Evolutionary conservation across 306 rosid genomes (phyloP), one percentile per base, ranked within the genome.

Genomic region (Hylodesmum podocarpum): DNA sequence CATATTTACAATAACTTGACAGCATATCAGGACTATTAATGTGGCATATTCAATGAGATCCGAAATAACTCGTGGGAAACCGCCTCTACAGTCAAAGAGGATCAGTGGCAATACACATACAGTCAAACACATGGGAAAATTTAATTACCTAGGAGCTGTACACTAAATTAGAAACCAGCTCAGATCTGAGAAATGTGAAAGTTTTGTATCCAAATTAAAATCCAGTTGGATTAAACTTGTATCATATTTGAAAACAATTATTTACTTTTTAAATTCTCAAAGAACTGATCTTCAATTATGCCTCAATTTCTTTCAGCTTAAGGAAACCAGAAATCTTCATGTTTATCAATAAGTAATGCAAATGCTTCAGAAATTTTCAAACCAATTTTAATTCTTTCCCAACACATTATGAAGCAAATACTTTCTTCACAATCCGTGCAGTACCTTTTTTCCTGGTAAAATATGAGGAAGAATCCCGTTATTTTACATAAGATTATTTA

Each of bases 381-480:
- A 63, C 33, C 78, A 64, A 63, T 10, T 37, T 77, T 51, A 29
- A 51, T 36, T 11, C 43, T 41, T 53, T 13, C 55, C 7, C 4
- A 62, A 51, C n/a, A 24, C 41, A 70, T 28, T 61, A 39, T 75
- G 51, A 50, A 76, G 28, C 54, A 33, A 33, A 53, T 57, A 41
- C 55, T 67, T 39, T 39, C 40, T 41, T 29, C 22, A 34, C 25
- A 40, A 49, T 22, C 59, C 24, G 34, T 51, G 6, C 27, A 24
- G 24, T 51, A 27, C 51, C 37, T 4, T 44, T 62, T 19, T 13
- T 22, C 53, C 53, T 29, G 3, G 16, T 37, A 31, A 81, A 27
- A 67, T 29, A 53, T 4, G 19, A 68, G 77, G 71, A 51, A 69
- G 75, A 74, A 54, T 37, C 54, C 58, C 46, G 64, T 61, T 51